Percentiles rank a stretch among this genome's conserved stretches.
These are phyloP conservation scores for Tolypocladium ophioglossoides DNA, from an alignment of 2,329 filamentous ascomycete species.

Conservation along the genomic window DNA sequence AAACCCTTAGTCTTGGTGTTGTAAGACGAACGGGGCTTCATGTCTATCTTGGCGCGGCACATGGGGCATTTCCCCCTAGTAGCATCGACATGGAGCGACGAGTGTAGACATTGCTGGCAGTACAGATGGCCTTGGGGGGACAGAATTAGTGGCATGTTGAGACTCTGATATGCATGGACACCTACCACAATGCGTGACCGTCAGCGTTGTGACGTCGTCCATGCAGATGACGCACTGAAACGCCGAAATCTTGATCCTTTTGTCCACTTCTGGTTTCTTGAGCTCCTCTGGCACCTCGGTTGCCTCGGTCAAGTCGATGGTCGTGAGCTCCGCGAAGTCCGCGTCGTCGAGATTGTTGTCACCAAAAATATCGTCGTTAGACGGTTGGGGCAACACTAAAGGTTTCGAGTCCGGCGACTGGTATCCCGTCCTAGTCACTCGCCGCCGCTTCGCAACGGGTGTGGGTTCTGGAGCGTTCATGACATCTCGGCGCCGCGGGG, in stretches of 20 bases:
- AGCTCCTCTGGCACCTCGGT: constrained; percentile 33
- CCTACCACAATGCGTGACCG: constrained; percentile 58
- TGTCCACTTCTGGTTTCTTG: constrained; percentile 35
- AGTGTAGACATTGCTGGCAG: constrained; percentile 51
- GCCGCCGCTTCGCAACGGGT: constrained; percentile 15
- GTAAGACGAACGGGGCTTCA: constrained; percentile 29
- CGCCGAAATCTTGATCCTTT: constrained; percentile 38
- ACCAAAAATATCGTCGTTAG: constrained; percentile 18
- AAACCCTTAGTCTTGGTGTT: constrained; percentile 38
- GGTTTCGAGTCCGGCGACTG: background rate
- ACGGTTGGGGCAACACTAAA: background rate
- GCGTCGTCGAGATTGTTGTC: constrained; percentile 8
- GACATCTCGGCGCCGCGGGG: background rate
- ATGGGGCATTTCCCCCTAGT: constrained; percentile 52
- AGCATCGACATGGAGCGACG: constrained; percentile 44
- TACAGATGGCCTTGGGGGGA: constrained; percentile 48
- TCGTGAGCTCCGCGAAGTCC: constrained; percentile 15
- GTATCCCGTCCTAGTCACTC: constrained; percentile 2
- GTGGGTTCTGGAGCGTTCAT: background rate
- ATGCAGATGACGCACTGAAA: constrained; percentile 61
- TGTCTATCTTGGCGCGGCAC: constrained; percentile 49
- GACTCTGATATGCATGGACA: constrained; percentile 3
- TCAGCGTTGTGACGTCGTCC: constrained; percentile 47
- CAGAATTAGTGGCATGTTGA: background rate
- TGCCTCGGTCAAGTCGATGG: constrained; percentile 26